Base-by-base conservation (phyloP, 2,329 filamentous ascomycete genomes). In the Pseudocercospora cruenta region DNA sequence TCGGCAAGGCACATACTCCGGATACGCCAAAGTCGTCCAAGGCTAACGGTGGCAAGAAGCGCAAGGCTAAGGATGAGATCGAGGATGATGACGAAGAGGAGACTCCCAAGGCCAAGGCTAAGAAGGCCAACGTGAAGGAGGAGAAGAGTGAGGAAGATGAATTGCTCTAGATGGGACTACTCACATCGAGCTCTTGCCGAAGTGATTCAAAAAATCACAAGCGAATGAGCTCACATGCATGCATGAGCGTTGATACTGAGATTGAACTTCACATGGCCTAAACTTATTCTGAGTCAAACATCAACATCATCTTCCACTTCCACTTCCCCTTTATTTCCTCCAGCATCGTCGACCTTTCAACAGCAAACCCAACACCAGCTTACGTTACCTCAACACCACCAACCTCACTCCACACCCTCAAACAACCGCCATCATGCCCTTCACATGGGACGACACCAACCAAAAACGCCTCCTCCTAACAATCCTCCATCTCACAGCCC, bases 381-480 rank as follows among this genome's bases (percentile, higher is more conserved):
- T 21, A 24, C n/a, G 22, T 19, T 4, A 24, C 39, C 39, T 45
- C 39, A 45, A 45, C 39, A 47, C 43, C 7, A 47, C n/a, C n/a
- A n/a, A n/a, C n/a, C n/a, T n/a, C n/a, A n/a, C n/a, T n/a, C 14
- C 43, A n/a, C 14, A 33, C 47, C 24, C 3, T 16, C 36, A 16
- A 22, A 10, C 53, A 39, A n/a, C 22, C 58, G 31, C 26, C 39
- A 58, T 4, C 39, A 58, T 65, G 57, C 70, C 68, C 9, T 16
- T 66, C 3, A 57, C 47, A 2, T 66, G 64, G 64, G 58, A 60
- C 60, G 64, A 63, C 61, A 54, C 60, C 3, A 64, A 66, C 10
- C 60, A 66, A 58, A 66, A 64, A 51, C 60, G 60, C 36, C 64
- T 66, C 24, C 55, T 66, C 36, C 64, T 66, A 24, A 31, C 39